Evolutionary conservation across 1,139 yeast species (phyloP).

Genomic region (Saccharomycopsis hybrid): DNA sequence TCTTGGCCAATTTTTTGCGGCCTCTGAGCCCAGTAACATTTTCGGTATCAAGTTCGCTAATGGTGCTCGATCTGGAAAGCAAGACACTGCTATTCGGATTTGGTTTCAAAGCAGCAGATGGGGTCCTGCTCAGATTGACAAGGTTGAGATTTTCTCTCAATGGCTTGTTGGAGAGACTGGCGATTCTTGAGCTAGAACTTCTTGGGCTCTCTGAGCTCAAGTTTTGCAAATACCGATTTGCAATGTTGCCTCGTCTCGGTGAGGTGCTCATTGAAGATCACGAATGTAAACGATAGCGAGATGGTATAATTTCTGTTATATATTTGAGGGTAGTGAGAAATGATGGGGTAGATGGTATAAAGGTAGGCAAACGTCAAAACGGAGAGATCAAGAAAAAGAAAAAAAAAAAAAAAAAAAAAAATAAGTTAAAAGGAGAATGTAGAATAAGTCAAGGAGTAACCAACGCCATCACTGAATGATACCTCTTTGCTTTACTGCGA

Average conservation of each 20-base stretch:
- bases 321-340: too few relatives aligned
- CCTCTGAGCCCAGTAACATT: conserved; percentile 14
- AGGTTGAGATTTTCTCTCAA: conserved; percentile 14
- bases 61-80: neutral
- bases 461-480: too few relatives aligned
- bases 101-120: neutral
- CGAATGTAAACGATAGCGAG: too few relatives aligned
- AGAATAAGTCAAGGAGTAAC: too few relatives aligned
- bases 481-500: too few relatives aligned
- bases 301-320: too few relatives aligned
- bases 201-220: neutral
- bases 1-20: conserved; percentile 15
- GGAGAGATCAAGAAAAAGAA: too few relatives aligned
- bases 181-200: neutral
- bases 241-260: conserved; percentile 4
- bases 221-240: conserved; percentile 12
- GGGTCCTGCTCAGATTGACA: neutral
- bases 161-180: neutral
- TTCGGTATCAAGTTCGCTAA: too few relatives aligned
- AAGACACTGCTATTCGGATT: neutral
- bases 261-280: neutral
- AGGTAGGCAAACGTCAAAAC: too few relatives aligned
- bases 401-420: too few relatives aligned
- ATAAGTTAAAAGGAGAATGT: too few relatives aligned
- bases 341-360: too few relatives aligned